These are phyloP conservation scores for Oryza meyeriana DNA, from an alignment of 176 grass and related monocot species.

Conservation along the genomic window DNA sequence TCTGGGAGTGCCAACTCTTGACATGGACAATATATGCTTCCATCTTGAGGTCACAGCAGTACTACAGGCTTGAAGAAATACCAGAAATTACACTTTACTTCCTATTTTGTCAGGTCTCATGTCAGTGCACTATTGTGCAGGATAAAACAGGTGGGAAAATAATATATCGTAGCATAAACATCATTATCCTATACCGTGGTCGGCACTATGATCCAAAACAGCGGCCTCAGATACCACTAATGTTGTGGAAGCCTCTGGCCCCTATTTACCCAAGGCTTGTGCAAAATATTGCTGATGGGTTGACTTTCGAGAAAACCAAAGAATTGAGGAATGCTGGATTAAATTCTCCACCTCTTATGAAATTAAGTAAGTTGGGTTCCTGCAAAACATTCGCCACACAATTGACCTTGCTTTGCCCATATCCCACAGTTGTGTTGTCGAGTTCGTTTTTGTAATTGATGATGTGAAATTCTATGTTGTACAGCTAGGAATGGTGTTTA, in stretches of 20 bases:
- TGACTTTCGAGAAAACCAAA: slow-evolving; percentile 68
- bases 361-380: slow-evolving; percentile 52
- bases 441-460: background rate
- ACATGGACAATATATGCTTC: slow-evolving; percentile 72
- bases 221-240: slow-evolving; percentile 51
- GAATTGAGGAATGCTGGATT: slow-evolving; percentile 65
- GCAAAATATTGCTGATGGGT: slow-evolving; percentile 48
- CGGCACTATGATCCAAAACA: slow-evolving; percentile 53
- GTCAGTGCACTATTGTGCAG: slow-evolving; percentile 32
- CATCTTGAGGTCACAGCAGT: slow-evolving; percentile 66
- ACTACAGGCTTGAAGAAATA: slow-evolving; percentile 10
- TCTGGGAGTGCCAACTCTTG: slow-evolving; percentile 67
- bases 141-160: slow-evolving; percentile 79
- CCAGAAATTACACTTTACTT: background rate
- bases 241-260: slow-evolving; percentile 76
- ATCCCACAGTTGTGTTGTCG: background rate
- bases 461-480: slow-evolving; percentile 1
- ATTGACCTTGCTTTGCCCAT: background rate
- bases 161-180: slow-evolving; percentile 49
- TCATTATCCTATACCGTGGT: slow-evolving; percentile 61
- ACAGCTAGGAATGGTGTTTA: slow-evolving; percentile 79
- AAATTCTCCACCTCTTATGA: slow-evolving; percentile 45
- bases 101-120: background rate
- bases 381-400: background rate
- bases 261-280: slow-evolving; percentile 69